Base-by-base conservation (phyloP, 805 yeast genomes). In the Candida boleticola region DNA sequence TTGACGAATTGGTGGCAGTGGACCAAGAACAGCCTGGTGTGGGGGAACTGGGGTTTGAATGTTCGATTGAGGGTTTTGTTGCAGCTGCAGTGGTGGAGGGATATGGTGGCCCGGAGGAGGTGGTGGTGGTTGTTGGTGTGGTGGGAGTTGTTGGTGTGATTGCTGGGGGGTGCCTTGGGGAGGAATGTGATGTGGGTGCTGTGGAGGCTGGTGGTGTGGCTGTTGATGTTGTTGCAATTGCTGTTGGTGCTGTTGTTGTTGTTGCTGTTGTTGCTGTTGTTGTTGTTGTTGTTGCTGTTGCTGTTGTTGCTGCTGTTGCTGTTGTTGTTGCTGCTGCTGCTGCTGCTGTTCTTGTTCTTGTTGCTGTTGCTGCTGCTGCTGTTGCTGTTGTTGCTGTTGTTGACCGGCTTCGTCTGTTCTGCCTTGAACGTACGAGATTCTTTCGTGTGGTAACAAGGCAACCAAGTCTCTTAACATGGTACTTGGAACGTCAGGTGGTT, bases 401-500 rank as follows among this genome's bases (percentile, higher is more conserved):
- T 40, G 46, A 30, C 42, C 55, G 71, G 64, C 2, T 73, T 61
- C 5, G 17, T 42, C 29, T 17, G 27, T 38, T 16, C 43, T 47
- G n/a, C 63, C 59, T 45, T 63, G 68, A 26, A 66, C 64, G 36
- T 57, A 56, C 4, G 68, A 66, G 37, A 71, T 62, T 41, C 76
- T 53, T 49, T 71, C 76, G 14, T 55, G 48, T 17, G 72, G 73
- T 23, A 70, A 56, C 43, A 72, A 54, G 6, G 73, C 71, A 26
- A 71, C 74, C 25, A 70, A 52, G 45, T 71, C 76, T 40, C 76
- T 57, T 29, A 72, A 55, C 42, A 71, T 57, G 36, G 54, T 55
- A 37, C 56, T 50, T 5, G 82, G 79, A 14, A 79, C 73, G 29
- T 69, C 74, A 9, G 79, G 75, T 4, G 79, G 73, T 4, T 64